Conservation (phyloP, 2,329 filamentous ascomycete species). For the Keithomyces neogunnii region DNA sequence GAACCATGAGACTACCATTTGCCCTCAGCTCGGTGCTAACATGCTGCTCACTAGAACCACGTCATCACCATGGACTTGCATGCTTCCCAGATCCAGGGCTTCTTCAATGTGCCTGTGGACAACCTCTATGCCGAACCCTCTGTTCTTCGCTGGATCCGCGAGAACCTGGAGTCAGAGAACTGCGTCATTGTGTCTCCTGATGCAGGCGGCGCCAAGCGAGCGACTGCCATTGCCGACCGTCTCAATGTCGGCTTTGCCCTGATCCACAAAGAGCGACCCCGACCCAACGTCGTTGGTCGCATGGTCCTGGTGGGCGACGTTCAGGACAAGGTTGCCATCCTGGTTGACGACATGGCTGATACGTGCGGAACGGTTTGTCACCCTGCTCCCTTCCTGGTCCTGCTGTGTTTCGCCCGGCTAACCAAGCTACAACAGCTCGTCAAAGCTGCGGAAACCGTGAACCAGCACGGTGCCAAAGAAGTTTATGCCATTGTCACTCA, state of each 20-base stretch:
- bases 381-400: not conserved
- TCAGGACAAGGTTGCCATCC: slow-evolving; percentile 81
- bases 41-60: slow-evolving; percentile 25
- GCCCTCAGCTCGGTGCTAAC: not conserved
- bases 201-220: slow-evolving; percentile 88
- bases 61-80: slow-evolving; percentile 95
- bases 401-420: not conserved
- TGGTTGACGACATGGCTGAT: slow-evolving; percentile 97
- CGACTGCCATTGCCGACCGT: slow-evolving; percentile 86
- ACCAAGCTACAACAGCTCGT: slow-evolving; percentile 28
- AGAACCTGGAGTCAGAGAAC: slow-evolving; percentile 73
- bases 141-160: slow-evolving; percentile 81
- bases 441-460: slow-evolving; percentile 85
- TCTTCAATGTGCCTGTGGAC: slow-evolving; percentile 74
- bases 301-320: slow-evolving; percentile 96
- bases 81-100: slow-evolving; percentile 88
- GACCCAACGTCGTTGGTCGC: slow-evolving; percentile 76
- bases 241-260: slow-evolving; percentile 86
- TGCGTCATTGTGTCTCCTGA: slow-evolving; percentile 94
- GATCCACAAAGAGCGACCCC: slow-evolving; percentile 92
- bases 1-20: not conserved
- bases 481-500: slow-evolving; percentile 95
- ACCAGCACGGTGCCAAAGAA: slow-evolving; percentile 76
- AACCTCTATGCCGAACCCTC: slow-evolving; percentile 92
- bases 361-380: slow-evolving; percentile 67